These are phyloP conservation scores for Nitzschia sp. DNA, from an alignment of 108 stramenopile species.

Conservation along the genomic window DNA sequence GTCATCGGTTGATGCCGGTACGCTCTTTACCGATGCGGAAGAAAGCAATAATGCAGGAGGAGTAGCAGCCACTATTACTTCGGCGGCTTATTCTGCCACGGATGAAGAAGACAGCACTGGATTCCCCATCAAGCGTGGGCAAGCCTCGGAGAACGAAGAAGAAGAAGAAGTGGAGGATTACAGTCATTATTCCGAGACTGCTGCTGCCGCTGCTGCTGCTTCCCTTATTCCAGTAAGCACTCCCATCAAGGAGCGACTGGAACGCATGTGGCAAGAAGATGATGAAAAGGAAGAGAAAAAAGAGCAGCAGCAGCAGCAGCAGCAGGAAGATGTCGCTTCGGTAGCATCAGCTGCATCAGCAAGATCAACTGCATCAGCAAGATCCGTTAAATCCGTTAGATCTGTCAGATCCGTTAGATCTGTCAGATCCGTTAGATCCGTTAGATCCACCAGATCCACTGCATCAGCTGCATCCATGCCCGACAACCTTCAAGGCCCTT, in stretches of 20 bases:
- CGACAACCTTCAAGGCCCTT: neutral
- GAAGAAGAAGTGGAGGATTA: slow-evolving; percentile 9
- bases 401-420: too few relatives aligned
- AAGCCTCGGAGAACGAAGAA: neutral
- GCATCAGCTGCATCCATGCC: neutral
- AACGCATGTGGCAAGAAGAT: slow-evolving; percentile 10
- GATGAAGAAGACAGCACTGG: neutral
- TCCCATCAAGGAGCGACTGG: slow-evolving; percentile 4
- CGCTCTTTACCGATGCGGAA: slow-evolving; percentile 2
- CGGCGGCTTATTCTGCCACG: neutral
- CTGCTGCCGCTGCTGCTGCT: slow-evolving; percentile 4
- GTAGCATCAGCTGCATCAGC: too few relatives aligned
- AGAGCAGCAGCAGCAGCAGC: neutral
- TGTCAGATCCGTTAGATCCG: too few relatives aligned
- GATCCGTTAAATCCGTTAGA: too few relatives aligned
- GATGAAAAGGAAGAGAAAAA: neutral
- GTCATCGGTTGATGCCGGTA: neutral
- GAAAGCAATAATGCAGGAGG: neutral
- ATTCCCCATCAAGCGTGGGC: neutral
- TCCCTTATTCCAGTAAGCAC: neutral
- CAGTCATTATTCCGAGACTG: neutral
- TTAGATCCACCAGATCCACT: neutral
- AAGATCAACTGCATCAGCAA: too few relatives aligned
- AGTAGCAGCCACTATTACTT: too few relatives aligned
- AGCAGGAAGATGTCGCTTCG: too few relatives aligned